Evolutionary conservation across 2,329 filamentous ascomycete species (phyloP), one percentile per base, ranked within the genome.

Genomic region (Fragosphaeria purpurea): DNA sequence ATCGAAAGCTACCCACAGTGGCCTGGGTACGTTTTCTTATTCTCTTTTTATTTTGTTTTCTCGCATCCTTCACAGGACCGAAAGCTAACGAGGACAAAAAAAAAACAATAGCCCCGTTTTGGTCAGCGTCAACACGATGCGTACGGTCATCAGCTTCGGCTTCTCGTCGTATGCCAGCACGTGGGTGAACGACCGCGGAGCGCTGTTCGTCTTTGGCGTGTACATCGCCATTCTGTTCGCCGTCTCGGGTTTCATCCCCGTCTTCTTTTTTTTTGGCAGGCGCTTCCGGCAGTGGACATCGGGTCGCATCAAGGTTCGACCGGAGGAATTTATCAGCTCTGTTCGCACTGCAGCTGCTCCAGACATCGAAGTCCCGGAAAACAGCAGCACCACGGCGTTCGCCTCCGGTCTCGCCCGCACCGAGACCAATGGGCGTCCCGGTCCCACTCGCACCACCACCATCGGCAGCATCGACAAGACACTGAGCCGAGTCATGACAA

Each of bases 1-100:
- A 60, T 66, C 7, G 62, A 66, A 54, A 64, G 60, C 35, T 65
- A 65, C 44, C 63, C 63, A 2, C 57, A 58, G 52, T 62, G 53
- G 56, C 59, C 60, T 2, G 62, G 51, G 50, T 52, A 52, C 7
- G 51, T 50, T 10, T 33, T 1, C 22, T 22, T 22, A 22, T 22
- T 31, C 41, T 4, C 39, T 11, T 7, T 7, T 41, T 34, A n/a
- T 22, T 12, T 13, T 35, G 7, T 11, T 33, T 33, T 38, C 13
- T 10, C 10, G 31, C 9, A 22, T 22, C 22, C 22, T 22, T 22
- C 3, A 22, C 3, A 22, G 22, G 22, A 22, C 22, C 22, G 22
- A 22, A 22, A 22, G 22, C 22, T 22, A 22, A 22, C 22, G 22
- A 22, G 22, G 22, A 22, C 22, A 22, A 22, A 22, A 22, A 22